Conservation (phyloP, 495 filamentous ascomycete genomes). For the Evernia prunastri region DNA sequence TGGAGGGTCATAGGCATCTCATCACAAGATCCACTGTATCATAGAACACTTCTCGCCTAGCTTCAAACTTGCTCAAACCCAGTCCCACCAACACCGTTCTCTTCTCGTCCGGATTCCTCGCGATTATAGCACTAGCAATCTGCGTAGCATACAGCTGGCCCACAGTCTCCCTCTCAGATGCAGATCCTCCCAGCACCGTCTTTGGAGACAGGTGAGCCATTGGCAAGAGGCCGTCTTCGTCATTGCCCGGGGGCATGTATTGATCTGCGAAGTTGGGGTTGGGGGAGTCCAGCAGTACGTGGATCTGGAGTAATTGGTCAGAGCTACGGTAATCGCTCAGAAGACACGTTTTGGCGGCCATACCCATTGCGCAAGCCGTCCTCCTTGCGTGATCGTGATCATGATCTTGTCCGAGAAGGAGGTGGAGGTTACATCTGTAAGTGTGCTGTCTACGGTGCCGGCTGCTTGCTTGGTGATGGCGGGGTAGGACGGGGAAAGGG, state of each 20-base stretch:
- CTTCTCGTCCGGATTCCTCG: conserved; percentile 66
- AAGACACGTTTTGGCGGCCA: conserved; percentile 23
- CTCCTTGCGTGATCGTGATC: conserved; percentile 79
- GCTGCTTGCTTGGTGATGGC: conserved; percentile 60
- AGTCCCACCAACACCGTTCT: conserved; percentile 76
- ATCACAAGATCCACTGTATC: conserved; percentile 75
- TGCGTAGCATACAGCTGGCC: conserved; percentile 86
- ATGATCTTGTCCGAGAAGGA: conserved; percentile 89
- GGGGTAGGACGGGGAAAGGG: conserved; percentile 49
- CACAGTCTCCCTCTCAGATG: conserved; percentile 68
- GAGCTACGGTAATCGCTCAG: background rate
- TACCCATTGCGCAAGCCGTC: conserved; percentile 89
- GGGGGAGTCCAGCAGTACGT: conserved; percentile 71
- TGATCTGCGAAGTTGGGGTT: conserved; percentile 54
- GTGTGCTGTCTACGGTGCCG: conserved; percentile 55
- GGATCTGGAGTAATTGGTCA: conserved; percentile 52
- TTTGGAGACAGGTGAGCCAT: conserved; percentile 76
- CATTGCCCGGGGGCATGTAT: conserved; percentile 42
- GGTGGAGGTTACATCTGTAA: conserved; percentile 64
- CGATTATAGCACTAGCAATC: conserved; percentile 70
- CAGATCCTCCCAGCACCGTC: conserved; percentile 79
- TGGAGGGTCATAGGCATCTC: conserved; percentile 48
- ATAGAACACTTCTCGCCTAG: conserved; percentile 68
- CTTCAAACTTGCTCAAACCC: conserved; percentile 59
- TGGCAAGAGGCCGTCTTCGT: conserved; percentile 60